A percentile compares a stretch with the other conserved stretches of the same genome.
Evolutionary conservation across 129 eudicot species (phyloP).

Genomic region (Arctium minus): DNA sequence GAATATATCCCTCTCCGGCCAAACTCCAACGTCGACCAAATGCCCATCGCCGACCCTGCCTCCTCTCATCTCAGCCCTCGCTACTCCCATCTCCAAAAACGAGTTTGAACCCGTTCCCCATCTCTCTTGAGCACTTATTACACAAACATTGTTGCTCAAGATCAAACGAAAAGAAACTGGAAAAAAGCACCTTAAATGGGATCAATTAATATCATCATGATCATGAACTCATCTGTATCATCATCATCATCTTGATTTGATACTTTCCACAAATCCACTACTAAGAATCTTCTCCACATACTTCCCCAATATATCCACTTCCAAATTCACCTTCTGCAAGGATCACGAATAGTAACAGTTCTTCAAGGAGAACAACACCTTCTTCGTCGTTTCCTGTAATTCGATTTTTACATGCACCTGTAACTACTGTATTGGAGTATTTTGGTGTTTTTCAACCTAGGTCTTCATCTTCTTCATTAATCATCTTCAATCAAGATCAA

Average conservation of each 20-base stretch:
- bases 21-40: too few species aligned
- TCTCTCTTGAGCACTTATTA: background rate
- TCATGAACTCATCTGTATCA: too few species aligned
- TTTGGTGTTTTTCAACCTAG: slow-evolving; percentile 42
- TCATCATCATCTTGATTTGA: slow-evolving; percentile 1
- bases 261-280: slow-evolving; percentile 56
- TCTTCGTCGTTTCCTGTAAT: slow-evolving; percentile 30
- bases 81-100: too few species aligned
- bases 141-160: background rate
- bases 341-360: background rate
- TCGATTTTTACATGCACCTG: slow-evolving; percentile 58
- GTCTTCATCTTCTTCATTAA: too few species aligned
- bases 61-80: too few species aligned
- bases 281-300: slow-evolving; percentile 81
- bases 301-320: slow-evolving; percentile 90
- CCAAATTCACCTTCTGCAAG: slow-evolving; percentile 82
- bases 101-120: too few species aligned
- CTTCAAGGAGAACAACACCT: slow-evolving; percentile 18
- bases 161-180: background rate
- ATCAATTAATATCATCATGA: background rate
- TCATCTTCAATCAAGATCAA: too few species aligned
- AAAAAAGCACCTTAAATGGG: background rate
- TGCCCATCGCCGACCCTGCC: too few species aligned
- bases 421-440: slow-evolving; percentile 53
- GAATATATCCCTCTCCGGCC: too few species aligned